Base-by-base conservation (phyloP, 805 yeast genomes). In the Pichia sporocuriosa region DNA sequence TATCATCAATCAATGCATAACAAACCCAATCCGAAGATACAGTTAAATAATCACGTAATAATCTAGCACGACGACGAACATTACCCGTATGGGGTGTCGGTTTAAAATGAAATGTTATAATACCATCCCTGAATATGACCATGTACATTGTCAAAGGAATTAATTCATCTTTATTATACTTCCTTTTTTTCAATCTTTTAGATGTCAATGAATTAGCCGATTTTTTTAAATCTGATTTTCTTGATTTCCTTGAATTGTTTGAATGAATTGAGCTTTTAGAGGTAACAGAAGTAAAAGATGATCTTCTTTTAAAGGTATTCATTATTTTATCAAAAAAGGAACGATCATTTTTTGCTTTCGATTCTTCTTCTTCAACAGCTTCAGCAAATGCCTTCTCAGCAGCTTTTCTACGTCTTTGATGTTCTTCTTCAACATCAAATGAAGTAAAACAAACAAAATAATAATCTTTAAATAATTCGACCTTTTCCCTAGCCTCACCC, bases 1-100 rank as follows among this genome's bases (percentile, higher is more conserved):
- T 86, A 59, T 93, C 97, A 66, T 93, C 98, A 52, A 93, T 86
- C 48, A 93, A 66, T 0, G 97, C 97, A 63, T 93, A 93, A 1
- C 96, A 90, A 35, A 93, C 82, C 98, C 98, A 93, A 61, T 93
- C 97, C 0, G 97, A 79, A 3, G 90, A 77, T 5, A 93, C 95
- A 2, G 85, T 86, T 47, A 93, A 67, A 56, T 89, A 90, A 59
- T 93, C 98, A 47, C 81, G 72, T 48, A 90, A 69, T 48, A 93
- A 66, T 43, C 98, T 71, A 0, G 95, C 95, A 59, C 98, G 77
- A 59, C 97, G 74, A 52, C 98, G 76, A 25, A 93, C 98, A 56
- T 93, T 93, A 37, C 88, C 84, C 0, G 97, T 95, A 61, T 93
- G 98, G 3, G 96, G 95, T 0, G 97, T 87, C 11, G 96, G 90